Base-by-base conservation (phyloP, 345 rosid genomes). In the Lepidium africanum region DNA sequence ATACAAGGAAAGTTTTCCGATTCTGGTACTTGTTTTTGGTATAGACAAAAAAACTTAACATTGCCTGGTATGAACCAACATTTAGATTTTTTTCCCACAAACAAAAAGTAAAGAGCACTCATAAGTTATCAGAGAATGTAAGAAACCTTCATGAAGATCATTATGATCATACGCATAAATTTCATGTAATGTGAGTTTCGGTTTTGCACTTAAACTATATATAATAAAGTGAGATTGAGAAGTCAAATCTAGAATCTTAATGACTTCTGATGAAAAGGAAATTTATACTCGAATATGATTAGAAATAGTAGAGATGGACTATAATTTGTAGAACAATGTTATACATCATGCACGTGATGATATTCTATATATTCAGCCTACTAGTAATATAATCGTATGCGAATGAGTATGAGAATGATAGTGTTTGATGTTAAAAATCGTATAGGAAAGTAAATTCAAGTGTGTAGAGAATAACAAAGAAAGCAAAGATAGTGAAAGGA, bases 41-140 rank as follows among this genome's bases (percentile, higher is more conserved):
- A 25, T 60, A 42, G 21, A 52, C 50, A 45, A 41, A n/a, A 9
- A 10, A 10, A 15, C 2, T 13, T 33, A 25, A 15, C 30, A 55
- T 74, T 53, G 59, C 74, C 62, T 74, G 17, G 74, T 74, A 23
- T 46, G 78, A 62, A 54, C 74, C 60, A 62, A 68, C 74, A 68
- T 55, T 33, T 32, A 68, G 70, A 69, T 55, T 35, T 75, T 75
- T 75, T 39, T 32, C 63, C 65, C 69, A 75, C 78, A 68, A 39
- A 68, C 36, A 46, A 30, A 61, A 62, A 49, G 68, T 59, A 39
- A 68, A 72, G 49, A 16, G 63, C 73, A 74, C 63, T 74, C 33
- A 43, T 17, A 27, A 59, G 40, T 67, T 58, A 21, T 59, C 12
- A 16, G 14, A 65, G 42, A 61, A 59, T 64, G 52, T 48, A 19